A percentile compares a stretch with the other conserved stretches of the same genome.
Evolutionary conservation across 257 asterid genomes (phyloP).

Genomic region (Ajuga chamaepitys): DNA sequence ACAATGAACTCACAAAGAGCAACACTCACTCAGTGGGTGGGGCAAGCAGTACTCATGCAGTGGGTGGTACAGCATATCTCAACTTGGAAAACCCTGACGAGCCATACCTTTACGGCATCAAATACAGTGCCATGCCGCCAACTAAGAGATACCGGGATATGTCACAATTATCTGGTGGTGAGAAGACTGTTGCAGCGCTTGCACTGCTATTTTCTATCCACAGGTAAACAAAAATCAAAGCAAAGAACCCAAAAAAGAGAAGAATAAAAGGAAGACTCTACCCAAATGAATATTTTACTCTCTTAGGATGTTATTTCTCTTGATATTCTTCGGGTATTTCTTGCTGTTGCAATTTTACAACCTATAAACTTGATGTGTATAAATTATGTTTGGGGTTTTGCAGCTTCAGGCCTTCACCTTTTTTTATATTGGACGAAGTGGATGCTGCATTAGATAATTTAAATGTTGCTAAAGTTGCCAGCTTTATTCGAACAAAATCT

Average conservation of each 20-base stretch:
- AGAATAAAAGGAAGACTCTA: background rate
- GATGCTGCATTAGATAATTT: conserved; percentile 96
- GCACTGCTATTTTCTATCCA: conserved; percentile 92
- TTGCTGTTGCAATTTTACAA: background rate
- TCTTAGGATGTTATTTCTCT: background rate
- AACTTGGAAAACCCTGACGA: conserved; percentile 92
- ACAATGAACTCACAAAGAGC: conserved; percentile 90
- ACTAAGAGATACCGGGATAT: conserved; percentile 91
- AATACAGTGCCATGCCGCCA: conserved; percentile 98
- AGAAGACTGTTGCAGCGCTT: conserved; percentile 98
- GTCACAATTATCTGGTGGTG: conserved; percentile 97
- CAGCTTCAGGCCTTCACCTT: conserved; percentile 98
- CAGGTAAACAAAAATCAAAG: conserved; percentile 43
- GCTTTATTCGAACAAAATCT: conserved; percentile 87
- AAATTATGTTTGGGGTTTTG: conserved; percentile 4
- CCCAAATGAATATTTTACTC: background rate
- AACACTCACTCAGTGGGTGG: conserved; percentile 49
- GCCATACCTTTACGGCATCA: conserved; percentile 88
- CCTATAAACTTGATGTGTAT: background rate
- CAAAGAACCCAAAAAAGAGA: background rate
- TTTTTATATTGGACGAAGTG: conserved; percentile 95
- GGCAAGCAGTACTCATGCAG: conserved; percentile 69
- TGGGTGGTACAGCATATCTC: conserved; percentile 92
- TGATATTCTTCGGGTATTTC: background rate
- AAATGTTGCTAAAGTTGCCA: conserved; percentile 95